Conservation (phyloP, 768 basidiomycete species). For the Rhodosporidiobolus odoratus region DNA sequence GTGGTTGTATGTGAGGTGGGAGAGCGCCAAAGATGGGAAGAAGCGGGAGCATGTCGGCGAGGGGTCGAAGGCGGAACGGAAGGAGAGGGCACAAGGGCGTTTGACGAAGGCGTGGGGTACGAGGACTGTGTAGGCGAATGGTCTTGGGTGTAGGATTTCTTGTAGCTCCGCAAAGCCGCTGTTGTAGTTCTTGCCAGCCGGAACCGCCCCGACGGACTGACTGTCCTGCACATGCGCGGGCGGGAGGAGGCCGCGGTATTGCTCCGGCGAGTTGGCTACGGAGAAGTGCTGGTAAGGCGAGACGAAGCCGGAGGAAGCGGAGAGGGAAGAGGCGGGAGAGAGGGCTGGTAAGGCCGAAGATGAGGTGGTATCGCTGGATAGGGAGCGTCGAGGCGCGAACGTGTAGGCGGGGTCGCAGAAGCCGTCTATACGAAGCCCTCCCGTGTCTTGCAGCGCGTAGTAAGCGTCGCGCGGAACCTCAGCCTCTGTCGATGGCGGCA, state of each 20-base stretch:
- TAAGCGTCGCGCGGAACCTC: not conserved
- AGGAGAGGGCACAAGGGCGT: not conserved
- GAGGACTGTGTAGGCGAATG: not conserved
- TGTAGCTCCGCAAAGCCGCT: conserved; percentile 20
- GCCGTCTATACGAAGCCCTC: conserved; percentile 15
- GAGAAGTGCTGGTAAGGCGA: conserved; percentile 16
- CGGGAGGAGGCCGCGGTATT: not conserved
- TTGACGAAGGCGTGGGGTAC: not conserved
- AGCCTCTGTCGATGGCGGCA: not conserved
- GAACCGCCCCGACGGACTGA: not conserved
- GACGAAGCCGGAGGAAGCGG: conserved; percentile 13
- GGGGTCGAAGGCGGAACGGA: conserved; percentile 7
- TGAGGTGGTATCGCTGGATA: not conserved
- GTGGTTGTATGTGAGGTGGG: conserved; percentile 8
- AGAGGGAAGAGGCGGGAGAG: conserved; percentile 22
- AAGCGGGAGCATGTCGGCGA: not conserved
- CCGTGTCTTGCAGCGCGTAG: not conserved
- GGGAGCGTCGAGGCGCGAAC: not conserved
- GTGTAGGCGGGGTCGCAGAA: conserved; percentile 9
- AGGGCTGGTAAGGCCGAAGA: conserved; percentile 18
- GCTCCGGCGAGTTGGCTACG: not conserved
- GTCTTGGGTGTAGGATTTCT: conserved; percentile 9
- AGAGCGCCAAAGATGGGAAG: conserved; percentile 25
- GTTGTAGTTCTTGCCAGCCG: not conserved
- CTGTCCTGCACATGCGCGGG: not conserved